Evolutionary conservation across 768 basidiomycete species (phyloP).

Genomic region (Crucibulum laeve): DNA sequence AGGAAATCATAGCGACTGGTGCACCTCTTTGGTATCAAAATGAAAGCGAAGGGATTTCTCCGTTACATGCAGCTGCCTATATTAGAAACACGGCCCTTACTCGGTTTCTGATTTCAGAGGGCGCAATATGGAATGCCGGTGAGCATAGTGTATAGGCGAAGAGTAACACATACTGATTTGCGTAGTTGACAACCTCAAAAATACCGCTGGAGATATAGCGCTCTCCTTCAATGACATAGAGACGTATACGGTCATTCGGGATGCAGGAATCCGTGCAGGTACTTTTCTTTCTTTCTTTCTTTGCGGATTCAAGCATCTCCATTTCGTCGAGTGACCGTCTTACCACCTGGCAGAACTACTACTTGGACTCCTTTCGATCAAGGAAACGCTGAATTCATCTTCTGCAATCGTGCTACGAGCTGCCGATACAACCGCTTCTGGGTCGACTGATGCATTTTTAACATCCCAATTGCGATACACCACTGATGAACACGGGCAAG

Average conservation of each 20-base stretch:
- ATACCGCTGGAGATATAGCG: slow-evolving; percentile 89
- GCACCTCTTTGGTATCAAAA: slow-evolving; percentile 92
- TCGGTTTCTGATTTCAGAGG: slow-evolving; percentile 65
- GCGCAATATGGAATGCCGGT: slow-evolving; percentile 92
- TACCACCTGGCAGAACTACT: slow-evolving; percentile 54
- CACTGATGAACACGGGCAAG: slow-evolving; percentile 70
- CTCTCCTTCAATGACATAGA: slow-evolving; percentile 75
- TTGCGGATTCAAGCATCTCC: no score
- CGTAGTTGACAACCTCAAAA: slow-evolving; percentile 72
- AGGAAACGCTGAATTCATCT: slow-evolving; percentile 25
- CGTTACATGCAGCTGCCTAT: slow-evolving; percentile 85
- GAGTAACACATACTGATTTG: slow-evolving; percentile 4
- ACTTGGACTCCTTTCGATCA: slow-evolving; percentile 55
- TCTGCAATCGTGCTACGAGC: slow-evolving; percentile 39
- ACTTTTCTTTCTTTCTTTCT: slow-evolving; percentile 17
- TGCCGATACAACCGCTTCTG: slow-evolving; percentile 52
- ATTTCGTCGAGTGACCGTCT: neutral
- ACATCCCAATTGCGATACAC: slow-evolving; percentile 64
- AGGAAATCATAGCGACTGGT: slow-evolving; percentile 51
- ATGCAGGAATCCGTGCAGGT: slow-evolving; percentile 93
- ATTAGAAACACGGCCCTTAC: slow-evolving; percentile 62
- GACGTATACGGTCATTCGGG: slow-evolving; percentile 78
- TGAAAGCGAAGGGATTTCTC: slow-evolving; percentile 70
- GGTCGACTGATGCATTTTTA: slow-evolving; percentile 68
- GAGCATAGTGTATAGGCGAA: slow-evolving; percentile 11